Base-by-base conservation (phyloP, 2,329 filamentous ascomycete genomes). In the Stachybotrys chlorohalonatus region DNA sequence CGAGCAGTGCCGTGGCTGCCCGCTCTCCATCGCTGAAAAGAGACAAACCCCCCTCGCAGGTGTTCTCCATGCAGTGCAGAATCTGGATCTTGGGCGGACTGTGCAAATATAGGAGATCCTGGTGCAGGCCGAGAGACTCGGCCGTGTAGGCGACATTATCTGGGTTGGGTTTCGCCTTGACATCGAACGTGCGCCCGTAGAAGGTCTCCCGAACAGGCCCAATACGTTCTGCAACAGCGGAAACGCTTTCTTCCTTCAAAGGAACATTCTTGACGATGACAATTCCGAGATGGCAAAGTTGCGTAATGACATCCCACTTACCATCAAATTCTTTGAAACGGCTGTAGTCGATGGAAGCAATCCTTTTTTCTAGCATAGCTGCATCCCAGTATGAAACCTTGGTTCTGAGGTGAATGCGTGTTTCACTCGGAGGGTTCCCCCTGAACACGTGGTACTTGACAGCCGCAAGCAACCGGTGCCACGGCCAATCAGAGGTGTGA, bases 101-200 rank as follows among this genome's bases (percentile, higher is more conserved):
- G 13, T 80, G 74, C 71, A 94, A 86, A 72, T 97, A 97, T 54
- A 96, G 78, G 47, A 97, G 79, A 67, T 97, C 94, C 82, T 96
- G 94, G 73, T 99, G 94, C 51, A 96, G 84, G 15, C 89, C 89
- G 1, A 97, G 83, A 64, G 85, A 86, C 51, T 86, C 80, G 64
- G 81, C 86, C 1, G 93, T 96, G 72, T 97, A 91, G 9, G 94
- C 93, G 5, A 96, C 89, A 67, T 97, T 97, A 66, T 93, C 91
- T 30, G 92, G 90, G 54, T 89, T 70, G 1, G 87, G 62, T 53
- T 95, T 87, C 4, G 86, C 90, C 53, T 84, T 82, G 11, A 97
- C 93, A 69, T 96, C 88, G 84, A 92, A 97, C 0, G 90, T 95
- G 61, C 80, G 77, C 47, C 94, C 94, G 69, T 97, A 97, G 66